Conservation (phyloP, 441 rosid species). For the Gossypium davidsonii region DNA sequence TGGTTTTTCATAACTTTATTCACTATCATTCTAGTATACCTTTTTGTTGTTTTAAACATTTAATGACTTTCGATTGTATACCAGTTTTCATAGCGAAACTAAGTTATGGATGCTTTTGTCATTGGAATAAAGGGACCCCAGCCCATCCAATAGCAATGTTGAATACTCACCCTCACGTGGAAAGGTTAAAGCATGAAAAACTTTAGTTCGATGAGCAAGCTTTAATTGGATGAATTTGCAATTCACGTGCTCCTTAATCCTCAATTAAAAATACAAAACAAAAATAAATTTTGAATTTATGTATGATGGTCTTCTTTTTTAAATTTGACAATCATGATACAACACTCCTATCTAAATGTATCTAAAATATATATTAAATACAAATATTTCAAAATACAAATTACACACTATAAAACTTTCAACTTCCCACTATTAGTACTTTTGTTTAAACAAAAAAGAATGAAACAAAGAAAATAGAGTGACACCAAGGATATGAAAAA, state of each 20-base stretch:
- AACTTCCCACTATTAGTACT: not conserved
- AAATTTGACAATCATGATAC: too few species aligned
- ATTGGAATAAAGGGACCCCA: not conserved
- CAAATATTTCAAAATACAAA: not conserved
- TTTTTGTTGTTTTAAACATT: too few species aligned
- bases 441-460: not conserved
- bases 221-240: not conserved
- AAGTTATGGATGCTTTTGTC: not conserved
- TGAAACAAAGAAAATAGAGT: too few species aligned
- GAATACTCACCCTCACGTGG: not conserved
- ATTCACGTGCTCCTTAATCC: not conserved
- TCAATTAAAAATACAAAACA: too few species aligned
- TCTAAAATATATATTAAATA: too few species aligned
- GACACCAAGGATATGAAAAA: not conserved
- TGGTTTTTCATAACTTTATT: constrained; percentile 57
- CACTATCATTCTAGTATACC: not conserved
- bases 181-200: not conserved
- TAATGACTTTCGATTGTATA: not conserved
- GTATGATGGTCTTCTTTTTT: too few species aligned
- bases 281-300: too few species aligned
- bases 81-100: not conserved
- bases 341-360: too few species aligned
- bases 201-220: not conserved
- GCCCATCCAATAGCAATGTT: not conserved
- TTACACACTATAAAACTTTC: not conserved